Base-by-base conservation (phyloP, 2,329 filamentous ascomycete species). In the Arthrocladium fulminans region DNA sequence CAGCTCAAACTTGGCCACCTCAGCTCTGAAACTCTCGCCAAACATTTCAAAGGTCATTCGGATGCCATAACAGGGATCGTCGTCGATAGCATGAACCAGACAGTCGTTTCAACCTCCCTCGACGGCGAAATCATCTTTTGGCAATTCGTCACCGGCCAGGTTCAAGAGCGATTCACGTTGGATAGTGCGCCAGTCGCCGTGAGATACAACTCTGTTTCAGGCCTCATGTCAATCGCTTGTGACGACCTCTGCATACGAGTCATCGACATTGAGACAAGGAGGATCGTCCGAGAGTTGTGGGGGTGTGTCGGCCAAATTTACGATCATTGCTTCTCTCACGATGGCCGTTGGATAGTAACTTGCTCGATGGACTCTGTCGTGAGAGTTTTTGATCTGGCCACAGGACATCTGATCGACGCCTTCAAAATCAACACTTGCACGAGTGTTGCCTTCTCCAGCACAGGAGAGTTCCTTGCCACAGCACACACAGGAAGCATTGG, bases 101-200 rank as follows among this genome's bases (percentile, higher is more conserved):
- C 77, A 15, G 74, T 97, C 43, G 80, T 96, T 37, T 94, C 88
- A 52, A 94, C 88, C 63, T 84, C 87, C 1, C 69, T 88, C 12
- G 92, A 98, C 65, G 92, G 92, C 25, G 94, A 84, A 65, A 76
- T 97, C 59, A 97, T 96, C 71, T 97, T 98, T 63, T 98, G 94
- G 94, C 86, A 94, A 56, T 94, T 98, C 54, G 67, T 81, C n/a
- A 87, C 85, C 0, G 92, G 90, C 6, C 77, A 80, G 38, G 74
- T 97, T 2, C 63, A 86, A 9, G 78, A 90, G 53, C 82, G 96
- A 61, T 80, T 97, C 45, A 81, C 89, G 63, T 94, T 88, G 84
- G 79, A 83, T 38, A 81, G 82, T 3, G 77, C 81, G 39, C 82
- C 94, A 45, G 86, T 80, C 0, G 81, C 78, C 13, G 81, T 90